A percentile compares a stretch with the other conserved stretches of the same genome.
phyloP scores from a whole-genome alignment of 2,329 filamentous ascomycete species.

The Pezicula radicicola region DNA sequence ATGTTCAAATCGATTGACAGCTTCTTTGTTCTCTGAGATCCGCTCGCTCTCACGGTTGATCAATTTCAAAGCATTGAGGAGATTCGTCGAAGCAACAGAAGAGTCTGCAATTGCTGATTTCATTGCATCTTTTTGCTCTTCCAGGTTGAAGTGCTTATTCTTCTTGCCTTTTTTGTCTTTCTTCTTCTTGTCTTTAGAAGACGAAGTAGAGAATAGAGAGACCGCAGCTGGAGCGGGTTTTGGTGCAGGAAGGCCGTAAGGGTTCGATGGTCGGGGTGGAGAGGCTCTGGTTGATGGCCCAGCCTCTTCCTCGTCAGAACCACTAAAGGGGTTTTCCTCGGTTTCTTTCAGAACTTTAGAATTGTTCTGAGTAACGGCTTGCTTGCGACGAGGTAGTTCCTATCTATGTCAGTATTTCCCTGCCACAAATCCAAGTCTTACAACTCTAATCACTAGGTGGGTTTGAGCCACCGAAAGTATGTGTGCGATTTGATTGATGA shows the following conservation, averaged over 20 bases:
- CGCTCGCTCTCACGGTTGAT: constrained; percentile 88
- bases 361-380: constrained; percentile 70
- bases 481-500: too few species aligned
- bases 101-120: constrained; percentile 85
- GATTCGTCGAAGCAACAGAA: constrained; percentile 85
- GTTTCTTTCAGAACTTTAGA: constrained; percentile 84
- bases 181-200: constrained; percentile 24
- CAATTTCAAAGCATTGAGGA: constrained; percentile 81
- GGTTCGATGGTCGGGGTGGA: constrained; percentile 9
- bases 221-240: constrained; percentile 6
- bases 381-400: constrained; percentile 65
- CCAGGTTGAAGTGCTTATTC: constrained; percentile 71
- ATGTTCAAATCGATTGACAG: constrained; percentile 73
- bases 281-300: constrained; percentile 17
- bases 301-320: constrained; percentile 58
- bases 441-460: too few species aligned
- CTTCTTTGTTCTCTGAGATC: constrained; percentile 79
- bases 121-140: constrained; percentile 84
- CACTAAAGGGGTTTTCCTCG: constrained; percentile 65
- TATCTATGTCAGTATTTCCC: constrained; percentile 20
- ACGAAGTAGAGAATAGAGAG: constrained; percentile 5
- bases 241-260: not conserved
- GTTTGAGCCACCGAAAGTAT: too few species aligned
- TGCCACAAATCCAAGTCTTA: too few species aligned
- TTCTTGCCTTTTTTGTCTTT: constrained; percentile 39